Conservation (phyloP, 139 green algal species). For the Spirogloea muscicola region DNA sequence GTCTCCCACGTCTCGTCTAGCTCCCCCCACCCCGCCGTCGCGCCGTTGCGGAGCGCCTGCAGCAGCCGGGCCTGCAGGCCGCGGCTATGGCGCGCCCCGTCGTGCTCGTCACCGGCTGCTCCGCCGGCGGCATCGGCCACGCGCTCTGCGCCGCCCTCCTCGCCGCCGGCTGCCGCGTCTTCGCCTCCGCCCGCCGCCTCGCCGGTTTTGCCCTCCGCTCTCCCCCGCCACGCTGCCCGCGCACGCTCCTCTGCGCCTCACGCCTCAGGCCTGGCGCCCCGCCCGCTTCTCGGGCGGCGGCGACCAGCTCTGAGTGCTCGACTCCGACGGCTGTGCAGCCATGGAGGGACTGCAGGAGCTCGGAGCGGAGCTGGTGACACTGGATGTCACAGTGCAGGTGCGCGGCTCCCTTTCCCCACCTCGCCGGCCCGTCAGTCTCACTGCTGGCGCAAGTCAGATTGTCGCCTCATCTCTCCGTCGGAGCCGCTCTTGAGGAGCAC, state of each 20-base stretch:
- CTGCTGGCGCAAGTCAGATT: too few species aligned
- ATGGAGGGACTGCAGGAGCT: background rate
- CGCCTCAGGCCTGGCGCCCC: conserved; percentile 14
- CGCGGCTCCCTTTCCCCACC: too few species aligned
- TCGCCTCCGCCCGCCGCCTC: background rate
- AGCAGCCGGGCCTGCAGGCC: too few species aligned
- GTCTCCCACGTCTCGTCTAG: too few species aligned
- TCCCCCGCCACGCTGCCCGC: too few species aligned
- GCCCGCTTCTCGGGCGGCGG: conserved; percentile 2
- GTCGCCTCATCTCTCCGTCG: too few species aligned
- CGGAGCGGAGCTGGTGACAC: background rate
- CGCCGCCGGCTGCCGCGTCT: conserved; percentile 10
- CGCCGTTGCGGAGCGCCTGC: too few species aligned
- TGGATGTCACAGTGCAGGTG: too few species aligned
- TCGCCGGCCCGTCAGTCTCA: too few species aligned
- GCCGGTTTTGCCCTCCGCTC: too few species aligned
- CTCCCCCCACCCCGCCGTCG: too few species aligned
- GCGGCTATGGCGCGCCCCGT: background rate
- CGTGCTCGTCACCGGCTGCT: conserved; percentile 16
- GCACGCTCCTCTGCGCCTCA: too few species aligned
- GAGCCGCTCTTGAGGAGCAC: background rate
- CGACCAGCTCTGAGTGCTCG: background rate
- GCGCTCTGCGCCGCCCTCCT: background rate
- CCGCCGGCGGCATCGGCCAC: conserved; percentile 3
- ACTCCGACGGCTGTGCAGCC: background rate